phyloP scores from a whole-genome alignment of 1,284 basidiomycete genomes.

The Sporisorium exsertum region DNA sequence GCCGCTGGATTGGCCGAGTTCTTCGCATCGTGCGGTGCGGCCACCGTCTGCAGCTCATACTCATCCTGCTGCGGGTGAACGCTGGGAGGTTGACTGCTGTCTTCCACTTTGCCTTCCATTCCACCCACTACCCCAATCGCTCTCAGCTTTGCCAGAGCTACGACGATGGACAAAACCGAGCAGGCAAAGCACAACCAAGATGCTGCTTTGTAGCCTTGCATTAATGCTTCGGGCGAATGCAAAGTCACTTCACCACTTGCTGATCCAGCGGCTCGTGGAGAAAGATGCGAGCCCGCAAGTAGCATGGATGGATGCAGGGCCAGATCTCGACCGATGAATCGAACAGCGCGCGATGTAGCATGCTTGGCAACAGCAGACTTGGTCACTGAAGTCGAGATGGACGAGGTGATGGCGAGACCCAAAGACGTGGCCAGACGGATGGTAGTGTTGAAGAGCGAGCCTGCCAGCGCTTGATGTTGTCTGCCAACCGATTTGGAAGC shows the following conservation, averaged over 20 bases:
- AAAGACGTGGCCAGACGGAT: constrained; percentile 62
- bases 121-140: constrained; percentile 56
- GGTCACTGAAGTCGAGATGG: constrained; percentile 55
- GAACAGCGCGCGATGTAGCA: constrained; percentile 5
- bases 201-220: constrained; percentile 57
- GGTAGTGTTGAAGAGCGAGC: constrained; percentile 61
- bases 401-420: constrained; percentile 56
- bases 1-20: not conserved
- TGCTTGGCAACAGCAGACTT: constrained; percentile 24
- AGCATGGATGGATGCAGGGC: constrained; percentile 27
- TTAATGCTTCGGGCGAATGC: constrained; percentile 21
- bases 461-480: constrained; percentile 56
- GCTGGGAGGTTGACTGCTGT: constrained; percentile 10
- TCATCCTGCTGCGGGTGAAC: constrained; percentile 4
- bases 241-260: not conserved
- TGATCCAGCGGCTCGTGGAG: constrained; percentile 16
- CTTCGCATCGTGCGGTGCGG: constrained; percentile 19
- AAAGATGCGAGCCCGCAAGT: constrained; percentile 10
- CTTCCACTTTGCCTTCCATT: constrained; percentile 46
- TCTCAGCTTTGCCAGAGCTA: constrained; percentile 43
- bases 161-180: constrained; percentile 34
- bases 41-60: constrained; percentile 19
- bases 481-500: constrained; percentile 52
- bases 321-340: constrained; percentile 14
- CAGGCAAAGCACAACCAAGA: constrained; percentile 56